Evolutionary conservation across 306 rosid species (phyloP).

Genomic region (Delonix regia): DNA sequence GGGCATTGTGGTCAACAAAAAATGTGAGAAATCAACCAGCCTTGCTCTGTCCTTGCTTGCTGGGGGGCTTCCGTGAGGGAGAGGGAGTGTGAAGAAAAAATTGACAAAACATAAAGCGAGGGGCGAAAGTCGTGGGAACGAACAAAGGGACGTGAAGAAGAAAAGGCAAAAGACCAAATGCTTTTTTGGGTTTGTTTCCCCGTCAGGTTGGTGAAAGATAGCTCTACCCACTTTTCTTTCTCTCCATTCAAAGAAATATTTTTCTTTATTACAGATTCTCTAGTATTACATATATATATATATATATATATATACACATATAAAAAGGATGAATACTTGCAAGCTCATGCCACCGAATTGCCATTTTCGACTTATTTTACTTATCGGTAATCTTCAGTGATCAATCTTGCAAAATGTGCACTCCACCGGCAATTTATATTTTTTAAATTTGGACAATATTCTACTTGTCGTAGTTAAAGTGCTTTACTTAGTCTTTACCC

Average conservation of each 20-base stretch:
- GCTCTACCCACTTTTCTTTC: slow-evolving; percentile 52
- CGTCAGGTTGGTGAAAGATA: slow-evolving; percentile 58
- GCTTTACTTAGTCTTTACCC: slow-evolving; percentile 57
- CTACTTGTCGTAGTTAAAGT: slow-evolving; percentile 54
- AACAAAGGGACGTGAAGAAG: slow-evolving; percentile 48
- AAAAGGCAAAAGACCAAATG: slow-evolving; percentile 55
- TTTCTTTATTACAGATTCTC: slow-evolving; percentile 27
- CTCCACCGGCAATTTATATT: neutral
- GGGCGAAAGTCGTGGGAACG: slow-evolving; percentile 59
- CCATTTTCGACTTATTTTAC: slow-evolving; percentile 44
- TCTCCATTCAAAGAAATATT: slow-evolving; percentile 31
- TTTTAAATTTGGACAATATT: slow-evolving; percentile 43
- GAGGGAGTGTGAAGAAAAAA: slow-evolving; percentile 38
- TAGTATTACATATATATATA: neutral
- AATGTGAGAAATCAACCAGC: neutral
- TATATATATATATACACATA: too few species aligned
- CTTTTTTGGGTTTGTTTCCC: slow-evolving; percentile 65
- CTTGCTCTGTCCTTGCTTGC: slow-evolving; percentile 14
- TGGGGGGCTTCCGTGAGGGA: neutral
- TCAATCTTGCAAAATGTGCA: slow-evolving; percentile 3
- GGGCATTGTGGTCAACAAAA: slow-evolving; percentile 44
- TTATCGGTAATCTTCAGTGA: slow-evolving; percentile 43
- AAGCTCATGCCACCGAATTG: slow-evolving; percentile 38
- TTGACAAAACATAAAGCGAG: slow-evolving; percentile 38
- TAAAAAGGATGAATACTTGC: slow-evolving; percentile 9